These are phyloP conservation scores for Sordaria brevicollis DNA, from an alignment of 495 filamentous ascomycete species.

Conservation along the genomic window DNA sequence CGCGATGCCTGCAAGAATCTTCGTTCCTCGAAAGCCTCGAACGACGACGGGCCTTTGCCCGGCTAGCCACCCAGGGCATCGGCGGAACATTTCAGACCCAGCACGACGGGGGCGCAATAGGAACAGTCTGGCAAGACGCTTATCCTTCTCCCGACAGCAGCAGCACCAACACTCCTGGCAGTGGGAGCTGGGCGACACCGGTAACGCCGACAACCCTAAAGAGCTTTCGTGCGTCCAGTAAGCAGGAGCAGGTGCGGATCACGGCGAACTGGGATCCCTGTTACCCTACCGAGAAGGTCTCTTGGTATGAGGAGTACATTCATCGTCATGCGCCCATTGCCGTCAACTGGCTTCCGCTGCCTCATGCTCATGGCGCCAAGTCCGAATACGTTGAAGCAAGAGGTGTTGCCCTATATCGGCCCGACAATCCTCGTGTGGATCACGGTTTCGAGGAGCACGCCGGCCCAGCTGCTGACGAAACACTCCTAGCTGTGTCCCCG, in stretches of 20 bases:
- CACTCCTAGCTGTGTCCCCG: slow-evolving; percentile 59
- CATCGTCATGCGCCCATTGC: slow-evolving; percentile 66
- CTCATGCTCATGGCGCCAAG: slow-evolving; percentile 21
- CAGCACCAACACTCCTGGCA: slow-evolving; percentile 11
- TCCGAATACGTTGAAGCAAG: slow-evolving; percentile 39
- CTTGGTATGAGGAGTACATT: slow-evolving; percentile 86
- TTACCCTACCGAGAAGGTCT: slow-evolving; percentile 53
- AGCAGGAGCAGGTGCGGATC: slow-evolving; percentile 39
- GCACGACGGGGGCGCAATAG: slow-evolving; percentile 24
- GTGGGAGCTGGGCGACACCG: slow-evolving; percentile 7
- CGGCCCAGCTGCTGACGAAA: slow-evolving; percentile 8
- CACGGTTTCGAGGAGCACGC: background rate
- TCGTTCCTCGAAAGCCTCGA: slow-evolving; percentile 39
- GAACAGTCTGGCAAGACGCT: background rate
- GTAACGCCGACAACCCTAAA: slow-evolving; percentile 11
- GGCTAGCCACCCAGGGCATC: slow-evolving; percentile 15
- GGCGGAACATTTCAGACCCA: slow-evolving; percentile 9
- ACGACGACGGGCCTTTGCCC: slow-evolving; percentile 28
- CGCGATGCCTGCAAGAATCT: slow-evolving; percentile 63
- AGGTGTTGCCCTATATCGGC: slow-evolving; percentile 57
- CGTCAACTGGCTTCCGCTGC: slow-evolving; percentile 63
- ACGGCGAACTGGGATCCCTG: slow-evolving; percentile 76
- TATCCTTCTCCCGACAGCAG: background rate
- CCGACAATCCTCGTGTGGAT: slow-evolving; percentile 37
- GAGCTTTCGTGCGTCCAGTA: slow-evolving; percentile 21